phyloP scores from a whole-genome alignment of 2,329 filamentous ascomycete species.

The Rutstroemia sp. region DNA sequence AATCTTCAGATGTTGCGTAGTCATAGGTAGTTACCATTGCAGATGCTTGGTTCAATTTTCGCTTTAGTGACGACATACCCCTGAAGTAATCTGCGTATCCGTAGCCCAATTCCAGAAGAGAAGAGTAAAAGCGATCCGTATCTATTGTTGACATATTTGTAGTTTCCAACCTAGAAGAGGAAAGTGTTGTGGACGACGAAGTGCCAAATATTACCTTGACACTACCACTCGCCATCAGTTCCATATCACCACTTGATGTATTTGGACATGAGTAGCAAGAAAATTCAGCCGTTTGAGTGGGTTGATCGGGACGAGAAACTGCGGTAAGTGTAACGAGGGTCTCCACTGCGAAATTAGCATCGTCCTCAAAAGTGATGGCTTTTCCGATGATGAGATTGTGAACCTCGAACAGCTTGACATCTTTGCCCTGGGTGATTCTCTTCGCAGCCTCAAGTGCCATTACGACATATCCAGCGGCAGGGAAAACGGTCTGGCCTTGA shows the following conservation, averaged over 20 bases:
- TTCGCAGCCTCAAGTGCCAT: not conserved
- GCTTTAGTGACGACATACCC: too few relatives aligned
- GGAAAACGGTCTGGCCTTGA: constrained; percentile 31
- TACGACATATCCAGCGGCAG: constrained; percentile 40
- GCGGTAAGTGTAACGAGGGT: not conserved
- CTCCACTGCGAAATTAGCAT: not conserved
- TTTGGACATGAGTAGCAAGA: not conserved
- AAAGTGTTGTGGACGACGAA: not conserved
- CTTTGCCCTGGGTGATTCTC: not conserved
- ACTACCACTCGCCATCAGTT: not conserved
- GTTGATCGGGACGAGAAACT: not conserved
- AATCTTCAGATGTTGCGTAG: constrained; percentile 1
- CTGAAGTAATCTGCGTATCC: too few relatives aligned
- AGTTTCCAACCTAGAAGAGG: not conserved
- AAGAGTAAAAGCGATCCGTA: constrained; percentile 10
- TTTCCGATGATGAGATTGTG: not conserved
- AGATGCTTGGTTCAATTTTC: too few relatives aligned
- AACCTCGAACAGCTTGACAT: not conserved
- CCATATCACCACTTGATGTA: not conserved
- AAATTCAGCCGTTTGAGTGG: not conserved
- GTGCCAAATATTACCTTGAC: not conserved
- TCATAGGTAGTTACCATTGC: too few relatives aligned
- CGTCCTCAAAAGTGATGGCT: not conserved
- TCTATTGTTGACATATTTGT: constrained; percentile 8
- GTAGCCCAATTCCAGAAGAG: not conserved